Percentiles rank a stretch among this genome's conserved stretches.
Conservation (phyloP, 106 monocot species). For the Dioscorea alata region DNA sequence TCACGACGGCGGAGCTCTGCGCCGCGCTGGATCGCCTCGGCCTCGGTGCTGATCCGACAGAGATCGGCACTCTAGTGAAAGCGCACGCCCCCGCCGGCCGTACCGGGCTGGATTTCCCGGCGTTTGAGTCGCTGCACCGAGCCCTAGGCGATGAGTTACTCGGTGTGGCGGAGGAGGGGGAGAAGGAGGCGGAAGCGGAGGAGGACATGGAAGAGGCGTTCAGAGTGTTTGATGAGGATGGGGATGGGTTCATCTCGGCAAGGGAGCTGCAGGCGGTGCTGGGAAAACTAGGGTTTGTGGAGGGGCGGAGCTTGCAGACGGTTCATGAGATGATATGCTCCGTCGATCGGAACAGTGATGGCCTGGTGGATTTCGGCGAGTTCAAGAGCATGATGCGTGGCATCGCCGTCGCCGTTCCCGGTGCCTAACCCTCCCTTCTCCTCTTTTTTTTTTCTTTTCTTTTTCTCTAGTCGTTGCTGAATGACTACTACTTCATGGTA, state of each 20-base stretch:
- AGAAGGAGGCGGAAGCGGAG: conserved; percentile 14
- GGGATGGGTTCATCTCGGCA: conserved; percentile 50
- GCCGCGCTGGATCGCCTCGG: conserved; percentile 38
- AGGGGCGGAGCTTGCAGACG: conserved; percentile 17
- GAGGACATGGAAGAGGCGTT: conserved; percentile 49
- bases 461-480: too few relatives aligned
- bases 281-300: conserved; percentile 27
- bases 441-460: too few relatives aligned
- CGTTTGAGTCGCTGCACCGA: conserved; percentile 26
- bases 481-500: too few relatives aligned
- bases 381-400: conserved; percentile 28
- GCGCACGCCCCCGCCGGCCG: conserved; percentile 19
- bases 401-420: neutral
- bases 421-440: too few relatives aligned
- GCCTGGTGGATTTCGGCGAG: conserved; percentile 22
- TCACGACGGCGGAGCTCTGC: conserved; percentile 38
- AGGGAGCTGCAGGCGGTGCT: conserved; percentile 43
- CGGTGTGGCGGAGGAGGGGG: conserved; percentile 4
- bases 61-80: conserved; percentile 17
- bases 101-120: conserved; percentile 35
- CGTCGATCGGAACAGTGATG: conserved; percentile 22
- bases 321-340: conserved; percentile 27
- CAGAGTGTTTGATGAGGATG: conserved; percentile 44
- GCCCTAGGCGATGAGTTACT: conserved; percentile 34
- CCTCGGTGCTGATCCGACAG: conserved; percentile 23